A percentile compares a stretch with the other conserved stretches of the same genome.
Evolutionary conservation across 2,329 filamentous ascomycete species (phyloP).

Genomic region (Trichoderma sp.): DNA sequence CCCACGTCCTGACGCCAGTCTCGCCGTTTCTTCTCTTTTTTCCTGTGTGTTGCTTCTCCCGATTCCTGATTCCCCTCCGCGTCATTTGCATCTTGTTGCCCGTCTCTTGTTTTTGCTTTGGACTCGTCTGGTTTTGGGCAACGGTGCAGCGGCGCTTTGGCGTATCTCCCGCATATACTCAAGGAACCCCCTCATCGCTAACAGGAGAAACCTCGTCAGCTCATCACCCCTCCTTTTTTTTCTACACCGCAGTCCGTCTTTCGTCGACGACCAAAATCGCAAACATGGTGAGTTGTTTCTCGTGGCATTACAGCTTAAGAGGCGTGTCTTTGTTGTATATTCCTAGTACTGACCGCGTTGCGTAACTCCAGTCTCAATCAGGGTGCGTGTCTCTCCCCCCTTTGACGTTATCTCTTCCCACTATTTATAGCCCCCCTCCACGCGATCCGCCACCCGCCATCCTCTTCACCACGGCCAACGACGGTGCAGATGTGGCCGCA

Average conservation of each 20-base stretch:
- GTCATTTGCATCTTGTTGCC: neutral
- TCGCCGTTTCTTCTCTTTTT: neutral
- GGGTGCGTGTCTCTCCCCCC: conserved; percentile 57
- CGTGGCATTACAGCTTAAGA: neutral
- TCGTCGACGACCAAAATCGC: conserved; percentile 29
- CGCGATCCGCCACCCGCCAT: neutral
- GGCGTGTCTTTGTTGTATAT: neutral
- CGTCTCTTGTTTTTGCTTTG: neutral
- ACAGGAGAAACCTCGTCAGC: conserved; percentile 29
- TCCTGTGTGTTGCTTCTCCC: neutral
- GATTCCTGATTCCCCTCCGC: neutral
- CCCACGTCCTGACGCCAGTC: neutral
- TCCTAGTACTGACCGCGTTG: neutral
- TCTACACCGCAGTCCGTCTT: neutral
- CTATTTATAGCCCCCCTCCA: neutral
- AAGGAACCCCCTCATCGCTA: conserved; percentile 25
- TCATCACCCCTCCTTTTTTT: conserved; percentile 25
- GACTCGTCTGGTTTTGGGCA: neutral
- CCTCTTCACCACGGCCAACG: neutral
- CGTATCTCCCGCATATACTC: conserved; percentile 26
- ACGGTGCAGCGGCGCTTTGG: conserved; percentile 20
- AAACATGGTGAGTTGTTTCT: conserved; percentile 42
- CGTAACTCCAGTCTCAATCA: conserved; percentile 58
- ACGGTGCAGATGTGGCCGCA: neutral
- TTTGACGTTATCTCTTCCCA: conserved; percentile 25